Evolutionary conservation across 2,329 filamentous ascomycete species (phyloP).

Genomic region (Diaporthe eres): DNA sequence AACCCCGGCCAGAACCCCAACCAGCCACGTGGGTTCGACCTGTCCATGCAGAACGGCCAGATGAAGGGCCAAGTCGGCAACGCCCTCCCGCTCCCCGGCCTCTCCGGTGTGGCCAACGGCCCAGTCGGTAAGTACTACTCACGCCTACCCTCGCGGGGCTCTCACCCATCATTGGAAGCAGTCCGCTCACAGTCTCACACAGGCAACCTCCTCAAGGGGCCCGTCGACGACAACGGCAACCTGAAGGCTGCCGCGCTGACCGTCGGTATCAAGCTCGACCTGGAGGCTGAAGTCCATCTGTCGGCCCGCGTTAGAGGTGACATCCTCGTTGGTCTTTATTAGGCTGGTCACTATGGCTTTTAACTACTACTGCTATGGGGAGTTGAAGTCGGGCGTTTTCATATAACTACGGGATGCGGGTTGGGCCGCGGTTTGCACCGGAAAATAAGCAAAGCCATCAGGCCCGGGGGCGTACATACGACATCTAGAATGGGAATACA

Average conservation of each 20-base stretch:
- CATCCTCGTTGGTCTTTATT: conserved; percentile 72
- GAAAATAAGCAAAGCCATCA: background rate
- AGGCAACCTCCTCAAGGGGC: conserved; percentile 70
- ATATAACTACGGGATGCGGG: background rate
- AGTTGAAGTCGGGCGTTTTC: background rate
- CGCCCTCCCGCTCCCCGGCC: conserved; percentile 33
- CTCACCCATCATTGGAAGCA: background rate
- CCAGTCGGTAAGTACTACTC: conserved; percentile 32
- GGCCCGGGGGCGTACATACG: conserved; percentile 11
- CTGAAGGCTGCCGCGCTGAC: conserved; percentile 70
- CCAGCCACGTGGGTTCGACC: conserved; percentile 32
- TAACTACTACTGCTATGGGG: background rate
- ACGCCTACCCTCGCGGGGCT: too few relatives aligned
- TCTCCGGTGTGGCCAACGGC: conserved; percentile 36
- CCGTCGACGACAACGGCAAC: conserved; percentile 70
- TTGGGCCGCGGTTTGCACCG: background rate
- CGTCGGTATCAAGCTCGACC: conserved; percentile 74
- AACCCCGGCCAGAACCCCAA: conserved; percentile 30
- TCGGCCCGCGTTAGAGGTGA: conserved; percentile 73
- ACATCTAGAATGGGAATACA: conserved; percentile 20
- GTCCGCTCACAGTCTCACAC: background rate
- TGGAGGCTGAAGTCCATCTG: conserved; percentile 74
- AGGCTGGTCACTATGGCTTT: background rate
- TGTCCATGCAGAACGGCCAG: conserved; percentile 32
- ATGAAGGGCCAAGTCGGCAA: conserved; percentile 24